A percentile compares a stretch with the other conserved stretches of the same genome.
Evolutionary conservation across 169 alveolate genomes (phyloP).

Genomic region (Perkinsus marinus): DNA sequence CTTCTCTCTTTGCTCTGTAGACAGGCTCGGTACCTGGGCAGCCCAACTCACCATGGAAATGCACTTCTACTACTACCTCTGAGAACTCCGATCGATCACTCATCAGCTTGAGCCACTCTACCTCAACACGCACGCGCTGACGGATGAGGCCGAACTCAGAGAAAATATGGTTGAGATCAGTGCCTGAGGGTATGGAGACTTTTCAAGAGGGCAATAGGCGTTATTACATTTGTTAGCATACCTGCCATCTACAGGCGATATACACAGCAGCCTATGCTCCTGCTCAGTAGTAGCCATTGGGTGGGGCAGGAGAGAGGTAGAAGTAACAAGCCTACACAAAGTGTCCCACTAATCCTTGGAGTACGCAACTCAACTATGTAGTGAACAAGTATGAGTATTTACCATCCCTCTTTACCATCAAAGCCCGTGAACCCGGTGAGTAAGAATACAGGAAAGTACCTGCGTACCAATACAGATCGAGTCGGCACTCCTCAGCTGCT

Average conservation of each 20-base stretch:
- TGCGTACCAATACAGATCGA: not conserved
- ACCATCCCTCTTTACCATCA: constrained; percentile 45
- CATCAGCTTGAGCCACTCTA: constrained; percentile 58
- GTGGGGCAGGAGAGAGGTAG: not conserved
- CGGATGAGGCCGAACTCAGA: constrained; percentile 71
- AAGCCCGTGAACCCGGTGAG: constrained; percentile 80
- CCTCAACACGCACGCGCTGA: constrained; percentile 70
- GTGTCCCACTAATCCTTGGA: not conserved
- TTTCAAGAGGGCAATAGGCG: constrained; percentile 23
- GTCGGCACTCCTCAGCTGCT: not conserved
- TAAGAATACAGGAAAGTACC: constrained; percentile 70
- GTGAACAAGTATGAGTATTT: not conserved
- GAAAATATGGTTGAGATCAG: constrained; percentile 16
- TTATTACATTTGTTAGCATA: constrained; percentile 42
- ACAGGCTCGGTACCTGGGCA: not conserved
- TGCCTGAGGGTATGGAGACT: not conserved
- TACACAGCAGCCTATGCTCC: not conserved
- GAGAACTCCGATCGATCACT: not conserved
- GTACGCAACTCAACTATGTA: not conserved
- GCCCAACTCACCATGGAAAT: not conserved
- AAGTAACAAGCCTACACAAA: not conserved
- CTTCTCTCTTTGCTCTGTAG: not conserved
- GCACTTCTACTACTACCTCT: not conserved
- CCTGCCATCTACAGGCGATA: constrained; percentile 79
- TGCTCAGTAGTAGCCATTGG: not conserved